Percentiles rank a stretch among this genome's conserved stretches.
These are phyloP conservation scores for Wickerhamomyces alni DNA, from an alignment of 805 yeast species.

Conservation along the genomic window DNA sequence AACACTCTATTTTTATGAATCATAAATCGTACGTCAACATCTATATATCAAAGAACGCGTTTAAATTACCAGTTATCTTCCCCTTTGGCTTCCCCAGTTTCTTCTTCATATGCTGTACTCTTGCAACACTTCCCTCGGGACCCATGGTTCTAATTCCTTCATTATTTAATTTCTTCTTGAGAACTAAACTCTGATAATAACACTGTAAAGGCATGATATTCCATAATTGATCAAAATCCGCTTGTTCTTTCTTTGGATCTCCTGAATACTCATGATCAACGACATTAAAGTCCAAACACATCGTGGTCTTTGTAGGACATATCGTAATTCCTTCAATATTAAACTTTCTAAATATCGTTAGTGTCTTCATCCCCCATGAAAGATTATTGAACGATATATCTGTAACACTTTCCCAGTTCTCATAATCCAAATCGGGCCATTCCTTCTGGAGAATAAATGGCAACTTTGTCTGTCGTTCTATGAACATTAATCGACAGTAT, in stretches of 20 bases:
- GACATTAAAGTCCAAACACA: slow-evolving; percentile 17
- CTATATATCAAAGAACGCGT: slow-evolving; percentile 18
- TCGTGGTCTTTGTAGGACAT: neutral
- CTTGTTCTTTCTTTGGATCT: too few relatives aligned
- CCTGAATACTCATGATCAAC: slow-evolving; percentile 6
- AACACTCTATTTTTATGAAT: neutral
- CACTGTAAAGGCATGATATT: slow-evolving; percentile 10
- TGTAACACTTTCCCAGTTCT: slow-evolving; percentile 11
- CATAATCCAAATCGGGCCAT: slow-evolving; percentile 14
- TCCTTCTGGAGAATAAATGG: slow-evolving; percentile 9
- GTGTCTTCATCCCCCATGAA: slow-evolving; percentile 18
- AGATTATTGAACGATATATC: slow-evolving; percentile 7
- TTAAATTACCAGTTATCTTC: slow-evolving; percentile 1
- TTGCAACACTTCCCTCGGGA: too few relatives aligned
- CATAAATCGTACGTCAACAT: neutral
- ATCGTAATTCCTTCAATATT: slow-evolving; percentile 4
- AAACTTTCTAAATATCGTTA: slow-evolving; percentile 7
- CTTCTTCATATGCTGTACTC: slow-evolving; percentile 1
- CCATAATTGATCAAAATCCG: slow-evolving; percentile 15
- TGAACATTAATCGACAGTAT: slow-evolving; percentile 11
- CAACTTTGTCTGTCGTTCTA: slow-evolving; percentile 12
- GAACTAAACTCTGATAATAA: slow-evolving; percentile 10
- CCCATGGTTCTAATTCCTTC: neutral
- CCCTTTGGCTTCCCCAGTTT: slow-evolving; percentile 1
- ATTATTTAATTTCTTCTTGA: slow-evolving; percentile 5